A percentile compares a stretch with the other conserved stretches of the same genome.
phyloP scores from a whole-genome alignment of 768 basidiomycete species.

The Megacollybia marginata region DNA sequence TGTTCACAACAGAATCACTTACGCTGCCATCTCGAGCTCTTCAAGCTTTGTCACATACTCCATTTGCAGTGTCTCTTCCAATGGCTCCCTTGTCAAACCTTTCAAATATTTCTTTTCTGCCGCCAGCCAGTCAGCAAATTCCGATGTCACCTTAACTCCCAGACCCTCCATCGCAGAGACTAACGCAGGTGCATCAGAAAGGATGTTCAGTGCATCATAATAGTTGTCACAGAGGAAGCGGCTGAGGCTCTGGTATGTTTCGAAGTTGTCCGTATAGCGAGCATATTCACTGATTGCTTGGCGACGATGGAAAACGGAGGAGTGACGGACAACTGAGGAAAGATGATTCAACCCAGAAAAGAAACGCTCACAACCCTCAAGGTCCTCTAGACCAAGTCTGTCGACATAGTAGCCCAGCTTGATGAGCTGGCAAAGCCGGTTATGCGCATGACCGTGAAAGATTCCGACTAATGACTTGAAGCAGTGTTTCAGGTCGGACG shows the following conservation, averaged over 20 bases:
- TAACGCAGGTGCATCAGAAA: neutral
- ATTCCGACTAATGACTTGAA: constrained; percentile 5
- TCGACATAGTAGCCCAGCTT: neutral
- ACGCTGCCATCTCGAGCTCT: no score
- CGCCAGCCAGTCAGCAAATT: constrained; percentile 6
- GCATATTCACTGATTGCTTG: constrained; percentile 1
- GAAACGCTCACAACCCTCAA: neutral
- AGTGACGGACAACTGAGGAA: neutral
- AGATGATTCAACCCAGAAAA: neutral
- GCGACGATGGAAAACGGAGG: constrained; percentile 11
- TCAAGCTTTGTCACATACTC: neutral
- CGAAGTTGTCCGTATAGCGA: neutral
- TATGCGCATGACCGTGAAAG: neutral
- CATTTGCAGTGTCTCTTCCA: constrained; percentile 8
- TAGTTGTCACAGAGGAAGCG: constrained; percentile 11
- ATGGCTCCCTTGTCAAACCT: constrained; percentile 7
- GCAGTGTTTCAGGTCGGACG: neutral
- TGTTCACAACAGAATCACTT: no score
- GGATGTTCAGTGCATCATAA: constrained; percentile 8
- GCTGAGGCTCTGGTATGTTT: constrained; percentile 1
- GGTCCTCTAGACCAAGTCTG: neutral
- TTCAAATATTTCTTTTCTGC: constrained; percentile 12
- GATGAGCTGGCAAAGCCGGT: neutral
- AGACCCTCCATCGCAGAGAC: constrained; percentile 2
- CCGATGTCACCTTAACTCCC: neutral